Evolutionary conservation across 2,329 filamentous ascomycete species (phyloP), one percentile per base, ranked within the genome.

Genomic region (Epichloe glyceriae): DNA sequence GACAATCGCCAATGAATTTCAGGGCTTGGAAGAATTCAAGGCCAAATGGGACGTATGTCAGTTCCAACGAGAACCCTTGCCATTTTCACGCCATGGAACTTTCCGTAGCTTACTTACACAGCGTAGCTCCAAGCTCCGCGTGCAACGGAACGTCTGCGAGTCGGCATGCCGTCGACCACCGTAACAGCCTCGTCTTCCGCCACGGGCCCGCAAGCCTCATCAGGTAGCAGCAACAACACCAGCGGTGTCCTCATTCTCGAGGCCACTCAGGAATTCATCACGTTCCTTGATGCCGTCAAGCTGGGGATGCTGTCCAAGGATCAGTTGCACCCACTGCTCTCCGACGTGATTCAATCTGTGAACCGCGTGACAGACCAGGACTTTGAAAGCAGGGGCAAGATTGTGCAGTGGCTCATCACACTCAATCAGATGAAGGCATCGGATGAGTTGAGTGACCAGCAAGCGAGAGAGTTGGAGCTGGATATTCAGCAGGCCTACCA

Each of bases 191-290:
- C 70, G 30, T 76, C 70, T 35, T 73, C 67, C 10, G 71, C 67
- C 37, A 64, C 66, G 37, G 68, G 63, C 52, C 68, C 71, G 22
- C 68, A 74, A 3, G 66, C 71, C 15, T 65, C 70, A 33, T 63
- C 70, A 5, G 63, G 67, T 12, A 62, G 66, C 45, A 62, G 65
- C 45, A 72, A 71, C 59, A 75, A 73, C 57, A 73, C 75, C 37
- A 78, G 75, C 55, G 79, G 80, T 10, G 72, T 80, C 3, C 68
- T 96, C 37, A 94, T 97, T 52, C 73, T 94, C 41, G 84, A 91
- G 56, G 93, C 93, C 2, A 97, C 91, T 1, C 90, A 98, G 67
- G 94, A 96, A 66, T 98, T 98, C 67, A 98, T 98, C 67, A 98
- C 93, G 0, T 91, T 98, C 63, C 79, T 98, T 49, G 93, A 98